These are phyloP conservation scores for Ajuga chamaepitys DNA, from an alignment of 257 asterid species.

Conservation along the genomic window DNA sequence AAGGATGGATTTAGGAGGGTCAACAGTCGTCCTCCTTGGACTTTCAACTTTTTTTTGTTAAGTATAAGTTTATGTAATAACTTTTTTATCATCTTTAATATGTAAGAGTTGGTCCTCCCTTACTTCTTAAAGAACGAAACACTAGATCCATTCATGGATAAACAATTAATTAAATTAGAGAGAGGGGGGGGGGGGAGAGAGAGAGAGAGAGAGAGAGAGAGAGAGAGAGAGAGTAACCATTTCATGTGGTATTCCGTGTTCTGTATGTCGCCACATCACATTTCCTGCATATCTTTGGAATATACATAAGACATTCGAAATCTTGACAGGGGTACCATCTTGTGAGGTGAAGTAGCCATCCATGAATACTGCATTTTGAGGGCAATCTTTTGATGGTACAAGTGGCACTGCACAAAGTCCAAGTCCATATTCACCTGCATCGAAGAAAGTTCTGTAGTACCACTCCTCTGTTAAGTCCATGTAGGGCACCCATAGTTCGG, in stretches of 20 bases:
- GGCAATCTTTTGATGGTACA: constrained; percentile 55
- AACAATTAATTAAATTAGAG: too few relatives aligned
- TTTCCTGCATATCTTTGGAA: constrained; percentile 59
- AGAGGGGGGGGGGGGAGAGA: too few relatives aligned
- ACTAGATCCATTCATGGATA: too few relatives aligned
- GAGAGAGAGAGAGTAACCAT: too few relatives aligned
- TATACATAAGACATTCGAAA: constrained; percentile 38
- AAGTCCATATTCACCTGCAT: constrained; percentile 60
- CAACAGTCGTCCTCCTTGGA: too few relatives aligned
- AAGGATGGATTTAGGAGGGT: too few relatives aligned
- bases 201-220: too few relatives aligned
- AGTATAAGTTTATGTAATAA: too few relatives aligned
- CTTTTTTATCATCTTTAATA: too few relatives aligned
- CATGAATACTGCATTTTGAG: constrained; percentile 40
- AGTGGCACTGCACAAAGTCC: constrained; percentile 50
- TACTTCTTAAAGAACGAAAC: too few relatives aligned
- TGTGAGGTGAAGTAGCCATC: constrained; percentile 40
- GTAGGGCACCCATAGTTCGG: constrained; percentile 71
- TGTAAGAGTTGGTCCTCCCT: too few relatives aligned
- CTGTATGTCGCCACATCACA: constrained; percentile 73
- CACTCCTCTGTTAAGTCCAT: constrained; percentile 70
- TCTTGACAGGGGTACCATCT: constrained; percentile 40
- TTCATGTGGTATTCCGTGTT: constrained; percentile 31
- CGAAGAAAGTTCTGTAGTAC: constrained; percentile 57
- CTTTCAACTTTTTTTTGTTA: too few relatives aligned